Conservation (phyloP, 2,329 filamentous ascomycete species). For the Catunica adiposa region DNA sequence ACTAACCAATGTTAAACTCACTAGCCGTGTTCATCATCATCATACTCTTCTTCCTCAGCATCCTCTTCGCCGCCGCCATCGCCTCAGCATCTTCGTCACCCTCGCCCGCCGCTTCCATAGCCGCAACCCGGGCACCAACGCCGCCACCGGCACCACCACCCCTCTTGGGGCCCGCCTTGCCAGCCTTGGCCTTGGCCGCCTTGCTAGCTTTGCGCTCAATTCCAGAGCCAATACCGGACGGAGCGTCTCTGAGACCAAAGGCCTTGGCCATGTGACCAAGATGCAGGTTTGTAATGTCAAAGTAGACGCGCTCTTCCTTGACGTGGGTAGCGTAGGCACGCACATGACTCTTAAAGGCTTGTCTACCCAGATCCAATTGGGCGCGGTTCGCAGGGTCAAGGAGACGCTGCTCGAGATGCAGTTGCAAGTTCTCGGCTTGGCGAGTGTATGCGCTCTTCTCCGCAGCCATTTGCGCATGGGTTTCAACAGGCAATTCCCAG, state of each 20-base stretch:
- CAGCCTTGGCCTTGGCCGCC: conserved; percentile 20
- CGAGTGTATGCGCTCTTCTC: conserved; percentile 30
- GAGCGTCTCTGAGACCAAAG: conserved; percentile 77
- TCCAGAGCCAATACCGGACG: conserved; percentile 58
- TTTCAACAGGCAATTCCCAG: conserved; percentile 54
- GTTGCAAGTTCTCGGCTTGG: conserved; percentile 40
- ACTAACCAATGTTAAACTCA: conserved; percentile 51
- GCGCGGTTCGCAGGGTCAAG: conserved; percentile 37
- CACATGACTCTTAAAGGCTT: conserved; percentile 82
- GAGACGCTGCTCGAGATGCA: conserved; percentile 43
- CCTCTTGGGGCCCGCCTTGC: neutral
- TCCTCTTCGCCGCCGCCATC: conserved; percentile 26
- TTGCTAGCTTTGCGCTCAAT: conserved; percentile 29
- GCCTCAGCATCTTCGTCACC: conserved; percentile 24
- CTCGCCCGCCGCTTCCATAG: conserved; percentile 10
- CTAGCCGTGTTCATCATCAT: conserved; percentile 45
- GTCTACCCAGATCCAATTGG: conserved; percentile 63
- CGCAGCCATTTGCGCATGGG: conserved; percentile 30
- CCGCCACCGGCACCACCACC: conserved; percentile 23
- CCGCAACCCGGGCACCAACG: conserved; percentile 24
- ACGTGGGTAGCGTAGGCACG: conserved; percentile 90
- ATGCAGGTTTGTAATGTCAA: conserved; percentile 83
- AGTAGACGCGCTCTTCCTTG: conserved; percentile 66
- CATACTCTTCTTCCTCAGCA: conserved; percentile 47
- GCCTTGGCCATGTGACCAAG: conserved; percentile 87